A percentile compares a stretch with the other conserved stretches of the same genome.
These are phyloP conservation scores for Trichophyton mentagrophytes DNA, from an alignment of 2,329 filamentous ascomycete genomes.

Conservation along the genomic window DNA sequence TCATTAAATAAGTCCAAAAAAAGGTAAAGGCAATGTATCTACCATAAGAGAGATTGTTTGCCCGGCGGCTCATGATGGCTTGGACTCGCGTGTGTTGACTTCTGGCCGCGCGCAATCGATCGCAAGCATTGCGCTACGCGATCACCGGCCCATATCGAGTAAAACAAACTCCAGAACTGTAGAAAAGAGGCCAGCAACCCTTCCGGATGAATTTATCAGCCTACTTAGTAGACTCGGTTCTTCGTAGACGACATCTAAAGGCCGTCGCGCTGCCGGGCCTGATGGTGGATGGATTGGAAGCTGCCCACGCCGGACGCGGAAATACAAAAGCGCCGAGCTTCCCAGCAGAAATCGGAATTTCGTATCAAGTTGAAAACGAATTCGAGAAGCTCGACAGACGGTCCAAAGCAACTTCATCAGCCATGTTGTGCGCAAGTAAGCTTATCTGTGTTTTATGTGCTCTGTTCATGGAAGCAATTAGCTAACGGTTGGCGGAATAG, in stretches of 20 bases:
- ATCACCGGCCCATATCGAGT: neutral
- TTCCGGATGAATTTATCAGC: neutral
- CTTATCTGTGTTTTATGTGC: constrained; percentile 17
- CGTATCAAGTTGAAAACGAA: neutral
- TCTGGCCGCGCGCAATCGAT: neutral
- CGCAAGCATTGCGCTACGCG: neutral
- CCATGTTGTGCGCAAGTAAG: constrained; percentile 54
- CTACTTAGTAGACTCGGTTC: neutral
- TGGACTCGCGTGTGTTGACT: neutral
- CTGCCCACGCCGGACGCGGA: constrained; percentile 3
- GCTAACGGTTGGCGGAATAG: constrained; percentile 34
- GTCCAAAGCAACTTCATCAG: constrained; percentile 10
- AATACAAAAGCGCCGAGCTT: constrained; percentile 6
- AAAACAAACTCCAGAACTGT: neutral
- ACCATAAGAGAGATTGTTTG: constrained; percentile 34
- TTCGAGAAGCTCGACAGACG: neutral
- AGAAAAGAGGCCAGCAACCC: neutral
- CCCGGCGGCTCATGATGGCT: neutral
- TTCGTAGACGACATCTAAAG: no score
- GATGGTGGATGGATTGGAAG: neutral
- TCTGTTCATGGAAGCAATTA: no score
- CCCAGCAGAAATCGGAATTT: neutral
- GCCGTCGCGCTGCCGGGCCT: no score
- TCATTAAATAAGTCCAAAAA: neutral
- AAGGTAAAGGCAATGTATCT: constrained; percentile 8